Conservation (phyloP, 2,329 filamentous ascomycete species). For the Curvularia sp. region DNA sequence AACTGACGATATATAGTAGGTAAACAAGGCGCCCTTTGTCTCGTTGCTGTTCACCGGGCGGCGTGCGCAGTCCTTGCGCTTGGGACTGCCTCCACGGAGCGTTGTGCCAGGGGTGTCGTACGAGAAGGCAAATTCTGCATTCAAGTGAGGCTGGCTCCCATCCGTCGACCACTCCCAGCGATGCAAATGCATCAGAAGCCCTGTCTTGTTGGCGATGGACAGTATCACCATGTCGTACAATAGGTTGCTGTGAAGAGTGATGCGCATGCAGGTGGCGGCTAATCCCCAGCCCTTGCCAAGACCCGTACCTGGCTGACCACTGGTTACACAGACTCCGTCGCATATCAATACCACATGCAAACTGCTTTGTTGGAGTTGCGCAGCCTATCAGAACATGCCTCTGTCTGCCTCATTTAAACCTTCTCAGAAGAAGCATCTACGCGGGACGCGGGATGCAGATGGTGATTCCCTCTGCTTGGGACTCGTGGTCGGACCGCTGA, state of each 20-base stretch:
- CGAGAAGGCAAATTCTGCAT: constrained; percentile 5
- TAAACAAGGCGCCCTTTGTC: constrained; percentile 3
- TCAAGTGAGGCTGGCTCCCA: constrained; percentile 12
- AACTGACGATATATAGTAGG: constrained; percentile 4
- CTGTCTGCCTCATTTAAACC: not conserved
- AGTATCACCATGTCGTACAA: constrained; percentile 1
- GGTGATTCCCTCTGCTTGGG: not conserved
- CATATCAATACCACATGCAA: not conserved
- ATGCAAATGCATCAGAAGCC: constrained; percentile 10
- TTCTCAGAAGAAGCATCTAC: not conserved
- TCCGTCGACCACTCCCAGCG: constrained; percentile 4
- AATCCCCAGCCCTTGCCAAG: constrained; percentile 4
- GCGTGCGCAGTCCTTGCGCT: constrained; percentile 8
- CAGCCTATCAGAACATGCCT: constrained; percentile 1
- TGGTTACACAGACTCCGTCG: not conserved
- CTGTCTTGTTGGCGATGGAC: too few relatives aligned
- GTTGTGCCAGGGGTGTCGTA: constrained; percentile 8
- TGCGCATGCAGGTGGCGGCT: not conserved
- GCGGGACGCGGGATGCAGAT: constrained; percentile 3
- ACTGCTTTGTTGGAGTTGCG: not conserved
- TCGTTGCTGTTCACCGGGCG: constrained; percentile 5
- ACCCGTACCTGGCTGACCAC: constrained; percentile 1
- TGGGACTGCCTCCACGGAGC: constrained; percentile 3
- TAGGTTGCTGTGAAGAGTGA: not conserved
- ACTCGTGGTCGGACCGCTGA: constrained; percentile 28